Evolutionary conservation across 202 grass and related monocot genomes (phyloP), one percentile per base, ranked within the genome.

Genomic region (Thinopyrum obtusiflorum): DNA sequence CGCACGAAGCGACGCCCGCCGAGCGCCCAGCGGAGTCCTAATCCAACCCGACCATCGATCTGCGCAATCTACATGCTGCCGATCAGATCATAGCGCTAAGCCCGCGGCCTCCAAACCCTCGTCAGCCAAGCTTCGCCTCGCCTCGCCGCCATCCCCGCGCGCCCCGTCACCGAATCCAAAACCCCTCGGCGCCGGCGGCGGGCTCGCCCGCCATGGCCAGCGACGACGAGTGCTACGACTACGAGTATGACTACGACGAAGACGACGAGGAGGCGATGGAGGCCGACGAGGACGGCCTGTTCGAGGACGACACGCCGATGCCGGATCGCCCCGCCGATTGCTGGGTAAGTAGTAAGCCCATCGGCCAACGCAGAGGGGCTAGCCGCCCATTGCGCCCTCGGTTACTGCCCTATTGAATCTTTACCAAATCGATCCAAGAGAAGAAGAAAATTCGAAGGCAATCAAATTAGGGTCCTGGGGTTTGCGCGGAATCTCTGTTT

Each of bases 221-320:
- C 35, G 80, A 69, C n/a, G 80, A 62, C 1, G 86, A 87, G 9
- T 51, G 67, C 20, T 87, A 87, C 80, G 49, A 46, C 47, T 2
- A 24, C 17, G 31, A 23, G 5, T 81, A 51, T 11, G 77, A 61
- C 73, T 76, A 76, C 46, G 61, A 67, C 3, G 46, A 61, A 9
- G 73, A 1, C 3, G 63, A 5, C 0, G 74, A 44, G 3, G 78
- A 60, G 25, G 62, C 4, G 33, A 6, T 6, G 18, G 17, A 10
- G 26, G 46, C 9, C 10, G 79, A 8, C 8, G 61, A 17, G 4
- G 79, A 59, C 6, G 32, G 4, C 0, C 24, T 9, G 2, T 3
- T 10, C 9, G 63, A 61, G 49, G 83, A 61, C 32, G 82, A 71
- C 28, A 7, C 26, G 18, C 7, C 47, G 46, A 23, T 0, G 46